Percentiles rank a stretch among this genome's conserved stretches.
These are phyloP conservation scores for Volvariella volvacea DNA, from an alignment of 1,284 basidiomycete species.

Conservation along the genomic window DNA sequence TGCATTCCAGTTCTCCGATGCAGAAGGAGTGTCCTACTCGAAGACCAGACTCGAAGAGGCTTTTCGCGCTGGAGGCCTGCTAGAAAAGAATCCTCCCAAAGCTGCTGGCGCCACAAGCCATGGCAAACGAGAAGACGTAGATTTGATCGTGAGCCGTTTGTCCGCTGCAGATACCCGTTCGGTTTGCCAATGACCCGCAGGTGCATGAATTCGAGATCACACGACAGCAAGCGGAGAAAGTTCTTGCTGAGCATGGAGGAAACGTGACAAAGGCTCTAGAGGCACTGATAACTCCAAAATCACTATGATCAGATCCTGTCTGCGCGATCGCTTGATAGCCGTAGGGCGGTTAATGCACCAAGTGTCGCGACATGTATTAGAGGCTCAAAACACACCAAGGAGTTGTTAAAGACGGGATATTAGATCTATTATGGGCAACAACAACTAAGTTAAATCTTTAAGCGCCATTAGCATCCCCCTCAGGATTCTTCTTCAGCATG, in stretches of 20 bases:
- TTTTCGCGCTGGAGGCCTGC: slow-evolving; percentile 43
- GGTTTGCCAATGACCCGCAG: slow-evolving; percentile 23
- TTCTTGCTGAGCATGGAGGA: slow-evolving; percentile 41
- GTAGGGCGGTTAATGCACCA: too few species aligned
- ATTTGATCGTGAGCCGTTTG: slow-evolving; percentile 45
- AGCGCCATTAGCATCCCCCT: too few species aligned
- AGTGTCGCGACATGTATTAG: too few species aligned
- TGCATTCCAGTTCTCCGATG: slow-evolving; percentile 57
- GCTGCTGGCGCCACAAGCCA: slow-evolving; percentile 23
- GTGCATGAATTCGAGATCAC: slow-evolving; percentile 60
- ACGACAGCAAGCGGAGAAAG: slow-evolving; percentile 49
- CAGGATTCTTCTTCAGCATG: too few species aligned
- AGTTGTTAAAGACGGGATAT: not conserved
- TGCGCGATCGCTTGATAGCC: too few species aligned
- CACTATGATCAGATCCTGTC: not conserved
- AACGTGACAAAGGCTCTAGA: slow-evolving; percentile 38
- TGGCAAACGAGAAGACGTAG: slow-evolving; percentile 55
- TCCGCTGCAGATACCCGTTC: not conserved
- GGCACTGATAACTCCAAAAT: slow-evolving; percentile 24
- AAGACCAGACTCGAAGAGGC: slow-evolving; percentile 63
- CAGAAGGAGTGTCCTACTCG: slow-evolving; percentile 59
- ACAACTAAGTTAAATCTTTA: too few species aligned
- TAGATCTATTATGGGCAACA: not conserved
- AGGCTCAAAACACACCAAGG: too few species aligned
- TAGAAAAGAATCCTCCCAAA: slow-evolving; percentile 48